Evolutionary conservation across 176 grass and related monocot genomes (phyloP).

Genomic region (Miscanthus lutarioriparius): DNA sequence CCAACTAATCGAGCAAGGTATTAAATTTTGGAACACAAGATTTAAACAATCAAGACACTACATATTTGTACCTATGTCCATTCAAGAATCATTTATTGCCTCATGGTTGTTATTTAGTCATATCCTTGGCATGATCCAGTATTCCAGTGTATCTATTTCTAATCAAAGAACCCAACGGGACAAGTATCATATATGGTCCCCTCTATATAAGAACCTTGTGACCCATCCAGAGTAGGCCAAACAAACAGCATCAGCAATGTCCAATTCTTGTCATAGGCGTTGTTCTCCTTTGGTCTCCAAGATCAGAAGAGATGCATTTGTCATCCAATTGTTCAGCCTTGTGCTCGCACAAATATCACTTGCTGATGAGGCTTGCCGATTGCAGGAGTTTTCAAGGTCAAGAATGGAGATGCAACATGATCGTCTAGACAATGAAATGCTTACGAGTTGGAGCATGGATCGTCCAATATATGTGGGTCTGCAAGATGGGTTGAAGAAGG

Average conservation of each 20-base stretch:
- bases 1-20: background rate
- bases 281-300: conserved; percentile 21
- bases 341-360: background rate
- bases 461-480: conserved; percentile 8
- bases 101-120: background rate
- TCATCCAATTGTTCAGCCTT: conserved; percentile 33
- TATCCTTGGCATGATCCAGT: conserved; percentile 15
- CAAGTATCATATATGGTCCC: background rate
- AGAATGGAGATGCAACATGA: conserved; percentile 21
- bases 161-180: background rate
- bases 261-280: conserved; percentile 3
- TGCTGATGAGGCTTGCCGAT: conserved; percentile 24
- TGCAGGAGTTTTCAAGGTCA: conserved; percentile 36
- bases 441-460: background rate
- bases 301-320: conserved; percentile 23
- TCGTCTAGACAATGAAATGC: background rate
- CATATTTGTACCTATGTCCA: background rate
- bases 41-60: background rate
- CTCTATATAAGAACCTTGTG: conserved; percentile 15
- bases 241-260: background rate
- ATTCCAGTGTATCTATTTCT: background rate
- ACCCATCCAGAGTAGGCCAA: conserved; percentile 9
- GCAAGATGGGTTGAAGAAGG: conserved; percentile 40
- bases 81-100: conserved; percentile 2
- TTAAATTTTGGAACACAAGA: background rate